These are phyloP conservation scores for Ogataea trehalophila DNA, from an alignment of 805 yeast genomes.

Conservation along the genomic window DNA sequence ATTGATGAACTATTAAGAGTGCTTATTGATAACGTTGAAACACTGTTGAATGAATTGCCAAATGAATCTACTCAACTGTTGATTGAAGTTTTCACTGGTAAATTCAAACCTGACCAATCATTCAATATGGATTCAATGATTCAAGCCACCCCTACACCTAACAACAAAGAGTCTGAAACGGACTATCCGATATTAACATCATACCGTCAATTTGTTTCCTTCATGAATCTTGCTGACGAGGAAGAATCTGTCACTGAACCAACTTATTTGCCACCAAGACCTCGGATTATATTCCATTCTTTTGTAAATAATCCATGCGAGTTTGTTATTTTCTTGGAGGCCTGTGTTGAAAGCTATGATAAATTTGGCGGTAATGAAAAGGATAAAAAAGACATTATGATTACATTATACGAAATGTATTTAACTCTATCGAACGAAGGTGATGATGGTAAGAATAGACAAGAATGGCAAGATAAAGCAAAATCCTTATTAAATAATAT, in stretches of 20 bases:
- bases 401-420: constrained; percentile 81
- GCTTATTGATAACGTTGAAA: constrained; percentile 48
- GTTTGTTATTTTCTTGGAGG: constrained; percentile 89
- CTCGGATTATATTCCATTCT: constrained; percentile 79
- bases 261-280: constrained; percentile 88
- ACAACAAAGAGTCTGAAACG: constrained; percentile 1
- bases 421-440: constrained; percentile 46
- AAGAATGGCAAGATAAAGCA: constrained; percentile 67
- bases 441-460: constrained; percentile 30
- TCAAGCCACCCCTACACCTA: constrained; percentile 6
- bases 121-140: constrained; percentile 14
- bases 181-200: constrained; percentile 50
- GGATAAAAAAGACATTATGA: constrained; percentile 69
- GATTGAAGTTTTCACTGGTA: constrained; percentile 86
- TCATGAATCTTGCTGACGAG: constrained; percentile 22
- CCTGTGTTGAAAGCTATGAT: constrained; percentile 76
- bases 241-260: constrained; percentile 34
- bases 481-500: constrained; percentile 39
- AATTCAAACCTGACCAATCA: constrained; percentile 46
- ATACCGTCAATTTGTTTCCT: constrained; percentile 39
- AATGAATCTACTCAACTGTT: constrained; percentile 76
- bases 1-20: constrained; percentile 76
- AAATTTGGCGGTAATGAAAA: constrained; percentile 63
- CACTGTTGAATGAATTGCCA: constrained; percentile 62
- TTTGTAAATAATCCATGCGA: constrained; percentile 83